These are phyloP conservation scores for Neofusicoccum sp. DNA, from an alignment of 2,329 filamentous ascomycete genomes.

Conservation along the genomic window DNA sequence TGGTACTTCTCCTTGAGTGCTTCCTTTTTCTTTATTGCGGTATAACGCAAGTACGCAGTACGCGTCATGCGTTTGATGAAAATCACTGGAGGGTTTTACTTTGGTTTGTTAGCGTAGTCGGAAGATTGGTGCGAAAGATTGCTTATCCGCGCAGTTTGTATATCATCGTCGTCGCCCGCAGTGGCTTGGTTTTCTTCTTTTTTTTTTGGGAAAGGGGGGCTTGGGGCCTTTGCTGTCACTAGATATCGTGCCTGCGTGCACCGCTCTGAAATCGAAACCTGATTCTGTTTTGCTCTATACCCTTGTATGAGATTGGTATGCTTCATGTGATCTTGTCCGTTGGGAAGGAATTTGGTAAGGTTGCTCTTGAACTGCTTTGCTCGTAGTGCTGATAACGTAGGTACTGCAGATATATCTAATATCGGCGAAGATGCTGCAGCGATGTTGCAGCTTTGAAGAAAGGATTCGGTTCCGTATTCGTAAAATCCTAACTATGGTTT, in stretches of 20 bases:
- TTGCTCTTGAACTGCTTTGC: no score
- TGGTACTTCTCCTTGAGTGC: not conserved
- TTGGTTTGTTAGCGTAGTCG: not conserved
- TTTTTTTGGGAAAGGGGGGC: not conserved
- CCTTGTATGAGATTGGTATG: no score
- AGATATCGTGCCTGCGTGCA: not conserved
- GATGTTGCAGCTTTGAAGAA: no score
- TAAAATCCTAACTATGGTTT: no score
- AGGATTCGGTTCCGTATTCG: no score
- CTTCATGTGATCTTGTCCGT: no score
- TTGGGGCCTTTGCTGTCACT: not conserved
- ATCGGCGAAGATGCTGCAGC: no score
- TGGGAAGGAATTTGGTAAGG: no score
- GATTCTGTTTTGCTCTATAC: no score
- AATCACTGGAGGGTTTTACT: not conserved
- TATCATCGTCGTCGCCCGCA: not conserved
- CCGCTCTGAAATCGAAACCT: not conserved
- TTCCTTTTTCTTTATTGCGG: not conserved
- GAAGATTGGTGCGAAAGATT: conserved; percentile 4
- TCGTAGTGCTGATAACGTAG: no score
- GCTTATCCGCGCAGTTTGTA: conserved; percentile 8
- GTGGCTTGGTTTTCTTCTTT: not conserved
- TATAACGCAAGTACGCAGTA: conserved; percentile 10
- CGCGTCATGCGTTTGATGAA: conserved; percentile 10
- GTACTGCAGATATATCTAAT: no score